Conservation (phyloP, 805 yeast genomes). For the Candida loeiensis region DNA sequence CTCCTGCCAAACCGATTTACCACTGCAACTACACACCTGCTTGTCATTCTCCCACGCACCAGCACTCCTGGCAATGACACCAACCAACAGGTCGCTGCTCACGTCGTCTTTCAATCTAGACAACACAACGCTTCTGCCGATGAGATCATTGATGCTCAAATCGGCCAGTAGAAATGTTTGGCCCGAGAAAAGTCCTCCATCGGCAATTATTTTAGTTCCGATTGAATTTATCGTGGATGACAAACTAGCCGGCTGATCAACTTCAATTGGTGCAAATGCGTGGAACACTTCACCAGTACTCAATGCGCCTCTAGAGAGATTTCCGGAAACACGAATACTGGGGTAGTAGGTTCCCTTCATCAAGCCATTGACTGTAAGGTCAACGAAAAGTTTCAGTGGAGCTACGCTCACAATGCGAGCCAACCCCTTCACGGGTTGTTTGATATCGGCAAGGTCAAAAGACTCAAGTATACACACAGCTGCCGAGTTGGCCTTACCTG, state of each 20-base stretch:
- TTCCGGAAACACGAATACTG: conserved; percentile 65
- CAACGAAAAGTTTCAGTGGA: conserved; percentile 57
- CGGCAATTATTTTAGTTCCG: conserved; percentile 27
- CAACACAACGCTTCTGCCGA: conserved; percentile 65
- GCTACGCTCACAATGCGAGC: conserved; percentile 76
- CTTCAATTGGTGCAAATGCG: conserved; percentile 39
- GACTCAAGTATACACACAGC: conserved; percentile 88
- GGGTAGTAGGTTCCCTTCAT: conserved; percentile 66
- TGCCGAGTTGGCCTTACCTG: conserved; percentile 82
- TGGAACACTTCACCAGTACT: conserved; percentile 56
- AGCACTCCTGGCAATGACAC: conserved; percentile 93
- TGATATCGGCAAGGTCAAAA: conserved; percentile 45
- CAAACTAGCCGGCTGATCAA: conserved; percentile 21
- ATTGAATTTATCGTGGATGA: conserved; percentile 31
- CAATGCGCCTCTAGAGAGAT: conserved; percentile 69
- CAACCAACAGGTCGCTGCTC: conserved; percentile 52
- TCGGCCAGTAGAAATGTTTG: conserved; percentile 40
- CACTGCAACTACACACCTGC: conserved; percentile 89
- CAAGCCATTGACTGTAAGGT: conserved; percentile 74
- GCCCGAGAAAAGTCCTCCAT: conserved; percentile 24
- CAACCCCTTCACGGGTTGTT: conserved; percentile 74
- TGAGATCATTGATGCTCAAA: conserved; percentile 53
- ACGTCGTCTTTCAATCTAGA: conserved; percentile 39
- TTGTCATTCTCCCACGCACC: conserved; percentile 97
- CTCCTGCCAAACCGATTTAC: conserved; percentile 96